phyloP scores from a whole-genome alignment of 2,329 filamentous ascomycete species.

The Calonectria pseudoreteaudii region DNA sequence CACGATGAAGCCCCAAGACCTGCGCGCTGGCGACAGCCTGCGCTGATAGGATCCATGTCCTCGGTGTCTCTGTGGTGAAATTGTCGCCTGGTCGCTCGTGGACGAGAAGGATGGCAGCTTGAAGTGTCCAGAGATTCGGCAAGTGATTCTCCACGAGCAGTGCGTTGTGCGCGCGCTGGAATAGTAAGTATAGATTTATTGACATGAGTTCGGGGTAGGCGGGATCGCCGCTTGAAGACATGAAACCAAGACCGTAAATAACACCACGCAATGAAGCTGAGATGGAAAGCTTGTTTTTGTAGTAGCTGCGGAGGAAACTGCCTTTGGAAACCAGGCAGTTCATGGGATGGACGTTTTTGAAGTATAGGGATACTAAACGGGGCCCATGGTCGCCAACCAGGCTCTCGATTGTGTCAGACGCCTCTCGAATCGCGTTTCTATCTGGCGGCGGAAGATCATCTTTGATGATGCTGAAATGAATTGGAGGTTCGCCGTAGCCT shows the following conservation, averaged over 20 bases:
- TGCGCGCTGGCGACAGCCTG: conserved; percentile 52
- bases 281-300: conserved; percentile 43
- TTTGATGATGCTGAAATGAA: conserved; percentile 52
- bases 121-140: conserved; percentile 51
- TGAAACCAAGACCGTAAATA: conserved; percentile 30
- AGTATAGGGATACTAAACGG: conserved; percentile 50
- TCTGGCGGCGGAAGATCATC: conserved; percentile 51
- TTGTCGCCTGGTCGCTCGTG: conserved; percentile 52
- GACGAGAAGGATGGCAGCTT: conserved; percentile 51
- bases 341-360: conserved; percentile 52
- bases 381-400: conserved; percentile 46
- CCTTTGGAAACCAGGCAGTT: conserved; percentile 51
- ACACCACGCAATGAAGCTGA: conserved; percentile 51
- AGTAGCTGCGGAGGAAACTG: conserved; percentile 47
- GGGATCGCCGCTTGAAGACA: conserved; percentile 3
- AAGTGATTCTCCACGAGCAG: conserved; percentile 52
- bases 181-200: conserved; percentile 45
- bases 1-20: conserved; percentile 51
- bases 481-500: conserved; percentile 41
- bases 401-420: conserved; percentile 50
- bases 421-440: conserved; percentile 43
- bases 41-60: conserved; percentile 51
- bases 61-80: conserved; percentile 52
- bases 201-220: conserved; percentile 42
- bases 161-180: conserved; percentile 46